These are phyloP conservation scores for Ampelomyces quisqualis DNA, from an alignment of 2,329 filamentous ascomycete species.

Conservation along the genomic window DNA sequence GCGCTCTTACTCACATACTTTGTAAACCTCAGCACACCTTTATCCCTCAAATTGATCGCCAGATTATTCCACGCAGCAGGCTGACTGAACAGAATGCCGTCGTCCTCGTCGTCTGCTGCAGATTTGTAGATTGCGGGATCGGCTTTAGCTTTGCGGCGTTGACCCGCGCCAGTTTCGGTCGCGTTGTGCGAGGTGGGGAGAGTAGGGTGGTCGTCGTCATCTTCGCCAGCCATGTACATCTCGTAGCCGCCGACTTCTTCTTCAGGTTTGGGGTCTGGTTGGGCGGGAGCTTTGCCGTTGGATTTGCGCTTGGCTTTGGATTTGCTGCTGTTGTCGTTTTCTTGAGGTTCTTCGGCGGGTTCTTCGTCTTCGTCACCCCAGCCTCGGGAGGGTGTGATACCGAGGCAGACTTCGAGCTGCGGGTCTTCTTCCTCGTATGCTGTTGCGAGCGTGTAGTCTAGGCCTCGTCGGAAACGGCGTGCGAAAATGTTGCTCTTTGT, in stretches of 20 bases:
- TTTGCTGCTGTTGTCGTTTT: conserved; percentile 37
- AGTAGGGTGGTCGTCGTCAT: conserved; percentile 62
- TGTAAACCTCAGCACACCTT: conserved; percentile 84
- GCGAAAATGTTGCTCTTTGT: conserved; percentile 76
- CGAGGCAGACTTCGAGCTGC: conserved; percentile 82
- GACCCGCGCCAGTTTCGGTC: conserved; percentile 50
- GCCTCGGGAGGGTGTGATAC: conserved; percentile 78
- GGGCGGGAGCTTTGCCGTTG: conserved; percentile 29
- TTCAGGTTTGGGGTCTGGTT: conserved; percentile 43
- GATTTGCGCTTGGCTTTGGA: conserved; percentile 17
- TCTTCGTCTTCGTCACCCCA: conserved; percentile 74
- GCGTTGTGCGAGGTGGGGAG: conserved; percentile 39
- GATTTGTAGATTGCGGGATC: conserved; percentile 81
- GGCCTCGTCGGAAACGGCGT: conserved; percentile 79
- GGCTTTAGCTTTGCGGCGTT: conserved; percentile 47
- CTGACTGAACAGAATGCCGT: conserved; percentile 69
- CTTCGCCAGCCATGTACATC: conserved; percentile 87
- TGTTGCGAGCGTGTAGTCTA: conserved; percentile 91
- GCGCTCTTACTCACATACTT: conserved; percentile 89
- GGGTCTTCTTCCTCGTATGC: conserved; percentile 71
- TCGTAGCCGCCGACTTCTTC: conserved; percentile 72
- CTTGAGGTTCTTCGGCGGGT: conserved; percentile 47
- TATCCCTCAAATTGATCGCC: conserved; percentile 84
- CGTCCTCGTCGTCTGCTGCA: conserved; percentile 66
- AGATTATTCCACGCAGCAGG: conserved; percentile 83